Evolutionary conservation across 2,329 filamentous ascomycete genomes (phyloP).

Genomic region (Diaporthe humulicola): DNA sequence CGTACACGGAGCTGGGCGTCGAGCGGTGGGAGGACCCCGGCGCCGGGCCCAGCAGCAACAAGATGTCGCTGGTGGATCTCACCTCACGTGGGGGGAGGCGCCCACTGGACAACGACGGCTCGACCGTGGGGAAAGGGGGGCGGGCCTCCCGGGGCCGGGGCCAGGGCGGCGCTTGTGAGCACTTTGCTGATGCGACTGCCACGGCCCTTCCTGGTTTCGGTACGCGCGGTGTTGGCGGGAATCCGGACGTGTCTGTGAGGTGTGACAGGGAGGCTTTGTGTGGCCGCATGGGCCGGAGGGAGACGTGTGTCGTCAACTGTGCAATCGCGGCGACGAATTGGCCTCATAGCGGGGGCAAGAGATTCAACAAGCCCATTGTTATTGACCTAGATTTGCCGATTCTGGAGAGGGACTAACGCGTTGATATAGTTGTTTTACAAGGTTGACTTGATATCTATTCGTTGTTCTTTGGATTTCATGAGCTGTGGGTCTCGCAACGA

Average conservation of each 20-base stretch:
- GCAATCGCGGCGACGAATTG: conserved; percentile 78
- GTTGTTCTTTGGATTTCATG: too few species aligned
- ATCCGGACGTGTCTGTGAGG: conserved; percentile 53
- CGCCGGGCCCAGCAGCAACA: conserved; percentile 64
- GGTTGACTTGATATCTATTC: neutral
- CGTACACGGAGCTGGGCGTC: conserved; percentile 59
- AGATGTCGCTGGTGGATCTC: conserved; percentile 74
- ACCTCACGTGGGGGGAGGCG: conserved; percentile 57
- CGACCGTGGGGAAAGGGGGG: conserved; percentile 11
- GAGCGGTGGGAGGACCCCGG: conserved; percentile 72
- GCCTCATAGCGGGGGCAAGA: conserved; percentile 72
- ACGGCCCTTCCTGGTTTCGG: conserved; percentile 46
- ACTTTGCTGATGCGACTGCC: neutral
- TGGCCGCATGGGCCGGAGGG: conserved; percentile 62
- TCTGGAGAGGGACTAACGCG: conserved; percentile 50
- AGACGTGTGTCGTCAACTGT: conserved; percentile 86
- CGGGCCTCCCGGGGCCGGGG: neutral
- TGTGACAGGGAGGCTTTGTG: conserved; percentile 57
- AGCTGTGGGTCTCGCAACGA: neutral
- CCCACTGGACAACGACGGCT: conserved; percentile 63
- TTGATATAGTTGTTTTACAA: neutral
- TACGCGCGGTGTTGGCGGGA: conserved; percentile 56
- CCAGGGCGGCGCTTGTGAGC: neutral
- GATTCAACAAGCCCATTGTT: conserved; percentile 84
- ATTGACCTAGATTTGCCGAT: conserved; percentile 82